phyloP scores from a whole-genome alignment of 164 flowering plant species.

The Warburgia ugandensis region DNA sequence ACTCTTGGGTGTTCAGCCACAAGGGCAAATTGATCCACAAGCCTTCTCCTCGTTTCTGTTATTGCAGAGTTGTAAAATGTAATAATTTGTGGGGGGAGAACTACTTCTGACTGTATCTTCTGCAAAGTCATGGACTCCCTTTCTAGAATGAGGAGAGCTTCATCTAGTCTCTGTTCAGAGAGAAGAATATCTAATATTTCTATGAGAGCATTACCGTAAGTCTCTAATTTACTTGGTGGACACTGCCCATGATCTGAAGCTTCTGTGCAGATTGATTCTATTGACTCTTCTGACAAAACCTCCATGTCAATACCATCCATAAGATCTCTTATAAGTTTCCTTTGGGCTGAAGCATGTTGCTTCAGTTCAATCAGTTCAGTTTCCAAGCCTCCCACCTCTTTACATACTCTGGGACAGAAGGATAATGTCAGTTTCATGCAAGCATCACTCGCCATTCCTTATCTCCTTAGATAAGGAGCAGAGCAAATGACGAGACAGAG shows the following conservation, averaged over 20 bases:
- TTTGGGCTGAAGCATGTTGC: conserved; percentile 33
- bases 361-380: conserved; percentile 36
- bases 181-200: conserved; percentile 49
- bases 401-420: conserved; percentile 34
- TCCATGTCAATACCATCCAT: conserved; percentile 22
- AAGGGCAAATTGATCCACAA: conserved; percentile 28
- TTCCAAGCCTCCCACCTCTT: conserved; percentile 37
- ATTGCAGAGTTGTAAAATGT: conserved; percentile 27
- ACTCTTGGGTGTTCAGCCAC: conserved; percentile 45
- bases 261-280: conserved; percentile 28
- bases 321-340: conserved; percentile 33
- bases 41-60: conserved; percentile 35
- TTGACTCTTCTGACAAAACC: conserved; percentile 24
- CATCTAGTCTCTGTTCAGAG: conserved; percentile 46
- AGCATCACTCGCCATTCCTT: too few relatives aligned
- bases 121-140: conserved; percentile 24
- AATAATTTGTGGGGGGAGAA: conserved; percentile 18
- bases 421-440: conserved; percentile 1
- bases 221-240: conserved; percentile 25
- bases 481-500: not conserved
- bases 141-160: conserved; percentile 43
- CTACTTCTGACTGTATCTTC: conserved; percentile 20
- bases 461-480: too few relatives aligned
- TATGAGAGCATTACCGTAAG: conserved; percentile 23
- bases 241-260: conserved; percentile 13